Evolutionary conservation across 2,329 filamentous ascomycete species (phyloP).

Genomic region (Fusarium odoratissimum): DNA sequence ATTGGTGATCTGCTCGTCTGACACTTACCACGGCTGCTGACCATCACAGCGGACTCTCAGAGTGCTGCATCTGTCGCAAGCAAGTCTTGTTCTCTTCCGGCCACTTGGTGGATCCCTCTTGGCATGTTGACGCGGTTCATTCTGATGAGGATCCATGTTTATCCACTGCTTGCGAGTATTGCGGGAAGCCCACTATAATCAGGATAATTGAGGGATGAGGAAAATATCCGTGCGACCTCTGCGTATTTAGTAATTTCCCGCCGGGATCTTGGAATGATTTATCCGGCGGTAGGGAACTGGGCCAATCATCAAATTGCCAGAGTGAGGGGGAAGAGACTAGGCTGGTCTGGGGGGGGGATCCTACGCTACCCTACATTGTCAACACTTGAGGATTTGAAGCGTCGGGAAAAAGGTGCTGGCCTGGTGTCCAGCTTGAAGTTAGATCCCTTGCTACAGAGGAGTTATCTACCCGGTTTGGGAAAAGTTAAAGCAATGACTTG

Average conservation of each 20-base stretch:
- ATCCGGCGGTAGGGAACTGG: neutral
- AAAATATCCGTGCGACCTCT: neutral
- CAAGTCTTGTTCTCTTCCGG: neutral
- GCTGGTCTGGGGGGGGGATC: accelerated
- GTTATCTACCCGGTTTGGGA: accelerated
- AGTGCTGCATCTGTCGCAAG: constrained; percentile 2
- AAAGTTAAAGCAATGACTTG: accelerated
- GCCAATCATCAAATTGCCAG: neutral
- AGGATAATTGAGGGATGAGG: neutral
- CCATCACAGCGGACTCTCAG: neutral
- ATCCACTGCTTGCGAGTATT: neutral
- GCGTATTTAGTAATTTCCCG: neutral
- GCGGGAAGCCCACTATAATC: neutral
- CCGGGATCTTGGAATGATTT: neutral
- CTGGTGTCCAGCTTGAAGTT: neutral
- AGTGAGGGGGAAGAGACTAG: neutral
- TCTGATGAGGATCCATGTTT: neutral
- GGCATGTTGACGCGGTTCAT: neutral
- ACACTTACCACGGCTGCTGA: neutral
- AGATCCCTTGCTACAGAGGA: accelerated
- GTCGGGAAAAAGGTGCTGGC: neutral
- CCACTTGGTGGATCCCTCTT: neutral
- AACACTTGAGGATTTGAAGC: neutral
- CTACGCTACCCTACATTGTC: neutral
- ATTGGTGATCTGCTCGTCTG: neutral